Conservation (phyloP, 495 filamentous ascomycete species). For the Rhypophila decipiens region DNA sequence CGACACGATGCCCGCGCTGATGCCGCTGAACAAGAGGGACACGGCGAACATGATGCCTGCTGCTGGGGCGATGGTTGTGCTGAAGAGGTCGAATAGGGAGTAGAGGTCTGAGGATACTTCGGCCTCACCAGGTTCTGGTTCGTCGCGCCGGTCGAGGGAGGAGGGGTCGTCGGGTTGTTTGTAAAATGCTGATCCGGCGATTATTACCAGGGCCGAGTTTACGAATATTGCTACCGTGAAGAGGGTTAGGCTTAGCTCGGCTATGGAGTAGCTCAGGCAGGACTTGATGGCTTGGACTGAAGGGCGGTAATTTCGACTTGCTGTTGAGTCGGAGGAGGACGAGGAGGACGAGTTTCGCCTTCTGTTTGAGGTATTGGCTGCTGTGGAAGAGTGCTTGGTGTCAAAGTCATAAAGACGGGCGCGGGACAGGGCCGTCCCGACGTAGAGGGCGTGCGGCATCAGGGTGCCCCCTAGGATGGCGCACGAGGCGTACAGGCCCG, state of each 20-base stretch:
- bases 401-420: slow-evolving; percentile 10
- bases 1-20: slow-evolving; percentile 48
- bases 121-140: slow-evolving; percentile 19
- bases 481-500: slow-evolving; percentile 14
- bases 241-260: slow-evolving; percentile 57
- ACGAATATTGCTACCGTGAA: slow-evolving; percentile 76
- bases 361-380: too few species aligned
- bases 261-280: slow-evolving; percentile 66
- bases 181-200: slow-evolving; percentile 66
- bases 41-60: slow-evolving; percentile 50
- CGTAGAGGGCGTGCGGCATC: slow-evolving; percentile 15
- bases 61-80: slow-evolving; percentile 53
- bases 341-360: too few species aligned
- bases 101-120: slow-evolving; percentile 53
- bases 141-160: slow-evolving; percentile 1
- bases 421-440: slow-evolving; percentile 12
- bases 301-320: slow-evolving; percentile 59
- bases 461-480: slow-evolving; percentile 14
- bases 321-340: slow-evolving; percentile 29
- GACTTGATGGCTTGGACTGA: slow-evolving; percentile 61
- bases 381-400: slow-evolving; percentile 4
- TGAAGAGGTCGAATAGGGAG: slow-evolving; percentile 60
- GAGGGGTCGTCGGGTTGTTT: too few species aligned
- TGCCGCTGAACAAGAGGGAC: slow-evolving; percentile 47
- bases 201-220: slow-evolving; percentile 72